These are phyloP conservation scores for Marchantia paleacea DNA, from an alignment of 225 moss, liverwort and hornwort genomes.

Conservation along the genomic window DNA sequence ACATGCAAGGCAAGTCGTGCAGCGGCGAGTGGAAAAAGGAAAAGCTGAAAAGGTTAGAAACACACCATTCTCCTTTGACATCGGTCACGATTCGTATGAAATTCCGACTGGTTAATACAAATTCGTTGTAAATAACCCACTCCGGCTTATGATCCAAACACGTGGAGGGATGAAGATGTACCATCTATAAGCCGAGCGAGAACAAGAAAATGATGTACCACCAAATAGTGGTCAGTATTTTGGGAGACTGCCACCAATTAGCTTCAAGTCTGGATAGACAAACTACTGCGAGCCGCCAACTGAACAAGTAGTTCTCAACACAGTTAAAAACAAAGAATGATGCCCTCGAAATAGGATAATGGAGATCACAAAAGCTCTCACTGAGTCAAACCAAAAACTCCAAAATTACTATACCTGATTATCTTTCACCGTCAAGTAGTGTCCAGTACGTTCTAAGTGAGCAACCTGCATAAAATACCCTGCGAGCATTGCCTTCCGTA, in stretches of 20 bases:
- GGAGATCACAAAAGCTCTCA: too few species aligned
- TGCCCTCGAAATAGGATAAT: too few species aligned
- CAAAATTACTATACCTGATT: constrained; percentile 59
- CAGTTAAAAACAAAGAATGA: too few species aligned
- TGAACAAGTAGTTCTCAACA: too few species aligned
- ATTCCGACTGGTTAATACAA: constrained; percentile 92
- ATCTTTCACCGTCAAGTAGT: constrained; percentile 97
- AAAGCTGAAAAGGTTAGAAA: neutral
- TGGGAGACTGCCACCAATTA: neutral
- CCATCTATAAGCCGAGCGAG: constrained; percentile 54
- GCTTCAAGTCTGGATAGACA: neutral
- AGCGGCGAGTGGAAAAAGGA: neutral
- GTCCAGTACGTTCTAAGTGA: constrained; percentile 91
- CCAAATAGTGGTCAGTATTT: neutral
- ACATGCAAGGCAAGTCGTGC: neutral
- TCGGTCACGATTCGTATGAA: constrained; percentile 97
- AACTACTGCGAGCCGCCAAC: too few species aligned
- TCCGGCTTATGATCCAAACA: constrained; percentile 99
- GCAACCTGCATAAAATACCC: constrained; percentile 99
- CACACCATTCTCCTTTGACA: constrained; percentile 91
- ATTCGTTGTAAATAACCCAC: constrained; percentile 99
- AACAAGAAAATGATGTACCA: neutral
- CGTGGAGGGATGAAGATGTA: constrained; percentile 98
- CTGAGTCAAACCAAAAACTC: too few species aligned
- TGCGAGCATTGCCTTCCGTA: constrained; percentile 97